Evolutionary conservation across 106 monocot genomes (phyloP).

Genomic region (Narthecium ossifragum): DNA sequence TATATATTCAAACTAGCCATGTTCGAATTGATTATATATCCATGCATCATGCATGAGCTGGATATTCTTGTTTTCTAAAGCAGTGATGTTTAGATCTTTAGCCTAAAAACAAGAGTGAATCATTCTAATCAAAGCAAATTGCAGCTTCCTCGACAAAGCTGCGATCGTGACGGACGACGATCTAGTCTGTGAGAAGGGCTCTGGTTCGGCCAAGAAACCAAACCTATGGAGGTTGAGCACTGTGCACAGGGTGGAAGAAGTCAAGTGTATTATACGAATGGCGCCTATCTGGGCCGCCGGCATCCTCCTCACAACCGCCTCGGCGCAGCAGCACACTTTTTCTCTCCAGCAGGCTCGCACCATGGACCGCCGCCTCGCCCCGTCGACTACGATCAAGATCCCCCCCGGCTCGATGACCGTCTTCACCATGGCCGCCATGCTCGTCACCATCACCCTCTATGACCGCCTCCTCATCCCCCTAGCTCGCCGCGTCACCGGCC

Average conservation of each 20-base stretch:
- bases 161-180: constrained; percentile 42
- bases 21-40: too few species aligned
- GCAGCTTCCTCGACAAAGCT: constrained; percentile 62
- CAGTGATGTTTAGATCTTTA: too few species aligned
- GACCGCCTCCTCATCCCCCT: constrained; percentile 70
- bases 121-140: too few species aligned
- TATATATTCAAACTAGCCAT: too few species aligned
- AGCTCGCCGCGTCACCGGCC: constrained; percentile 54
- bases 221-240: constrained; percentile 73
- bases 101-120: too few species aligned
- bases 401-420: constrained; percentile 84
- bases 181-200: too few species aligned
- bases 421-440: constrained; percentile 69
- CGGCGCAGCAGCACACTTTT: constrained; percentile 72
- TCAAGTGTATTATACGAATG: constrained; percentile 80
- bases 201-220: constrained; percentile 7
- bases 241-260: constrained; percentile 84
- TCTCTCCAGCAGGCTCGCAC: constrained; percentile 75
- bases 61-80: too few species aligned
- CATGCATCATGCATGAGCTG: too few species aligned
- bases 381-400: constrained; percentile 46
- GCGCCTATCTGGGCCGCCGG: constrained; percentile 82
- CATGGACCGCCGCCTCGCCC: constrained; percentile 80
- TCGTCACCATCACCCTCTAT: constrained; percentile 63
- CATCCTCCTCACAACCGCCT: constrained; percentile 67